Conservation (phyloP, 2,329 filamentous ascomycete genomes). For the Paecilomyces formosus region DNA sequence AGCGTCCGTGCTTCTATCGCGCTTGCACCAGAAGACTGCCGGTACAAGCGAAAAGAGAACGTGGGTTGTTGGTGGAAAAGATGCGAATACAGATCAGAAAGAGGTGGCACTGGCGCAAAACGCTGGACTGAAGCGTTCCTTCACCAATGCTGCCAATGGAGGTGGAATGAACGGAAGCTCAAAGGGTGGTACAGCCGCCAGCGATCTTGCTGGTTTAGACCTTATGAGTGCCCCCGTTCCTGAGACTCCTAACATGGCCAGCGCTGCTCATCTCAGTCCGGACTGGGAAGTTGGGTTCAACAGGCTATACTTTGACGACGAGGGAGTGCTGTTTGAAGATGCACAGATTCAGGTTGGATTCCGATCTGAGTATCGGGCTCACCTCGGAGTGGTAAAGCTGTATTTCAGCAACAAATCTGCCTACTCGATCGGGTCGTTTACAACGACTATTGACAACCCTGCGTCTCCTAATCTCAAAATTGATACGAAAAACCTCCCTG, state of each 20-base stretch:
- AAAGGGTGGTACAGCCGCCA: slow-evolving; percentile 39
- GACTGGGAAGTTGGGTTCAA: slow-evolving; percentile 92
- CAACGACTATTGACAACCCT: slow-evolving; percentile 78
- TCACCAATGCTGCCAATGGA: slow-evolving; percentile 52
- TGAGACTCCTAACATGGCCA: slow-evolving; percentile 75
- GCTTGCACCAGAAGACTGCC: slow-evolving; percentile 89
- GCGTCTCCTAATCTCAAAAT: slow-evolving; percentile 62
- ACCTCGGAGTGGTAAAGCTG: slow-evolving; percentile 88
- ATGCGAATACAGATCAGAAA: slow-evolving; percentile 73
- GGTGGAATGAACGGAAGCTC: slow-evolving; percentile 27
- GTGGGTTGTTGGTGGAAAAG: slow-evolving; percentile 96
- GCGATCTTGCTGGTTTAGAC: slow-evolving; percentile 76
- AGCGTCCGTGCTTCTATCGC: slow-evolving; percentile 81
- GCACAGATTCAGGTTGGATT: slow-evolving; percentile 87
- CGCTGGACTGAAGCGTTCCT: slow-evolving; percentile 76
- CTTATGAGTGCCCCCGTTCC: slow-evolving; percentile 52
- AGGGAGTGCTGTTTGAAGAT: slow-evolving; percentile 92
- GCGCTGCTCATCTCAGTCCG: slow-evolving; percentile 83
- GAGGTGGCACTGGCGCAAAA: slow-evolving; percentile 77
- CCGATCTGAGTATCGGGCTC: slow-evolving; percentile 88
- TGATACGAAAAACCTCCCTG: slow-evolving; percentile 82
- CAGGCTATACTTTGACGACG: slow-evolving; percentile 66
- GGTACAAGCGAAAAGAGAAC: slow-evolving; percentile 91
- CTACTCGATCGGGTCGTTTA: slow-evolving; percentile 79
- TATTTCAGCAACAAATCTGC: slow-evolving; percentile 96